Evolutionary conservation across 2,329 filamentous ascomycete species (phyloP).

Genomic region (Pestalotiopsis sp.): DNA sequence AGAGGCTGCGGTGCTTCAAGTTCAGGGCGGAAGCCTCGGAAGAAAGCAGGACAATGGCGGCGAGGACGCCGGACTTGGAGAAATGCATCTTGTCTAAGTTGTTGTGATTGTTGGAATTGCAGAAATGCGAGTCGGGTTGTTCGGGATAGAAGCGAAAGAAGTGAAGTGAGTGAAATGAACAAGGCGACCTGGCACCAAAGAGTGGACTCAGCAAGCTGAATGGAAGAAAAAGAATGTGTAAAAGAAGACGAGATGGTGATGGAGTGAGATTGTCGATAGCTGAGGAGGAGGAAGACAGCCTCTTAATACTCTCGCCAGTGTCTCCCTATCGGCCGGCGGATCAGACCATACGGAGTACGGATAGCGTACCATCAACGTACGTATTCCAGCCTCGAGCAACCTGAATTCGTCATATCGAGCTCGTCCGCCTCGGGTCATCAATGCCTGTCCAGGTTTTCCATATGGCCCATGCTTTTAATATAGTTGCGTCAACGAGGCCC

Average conservation of each 20-base stretch:
- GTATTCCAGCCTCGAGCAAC: constrained; percentile 1
- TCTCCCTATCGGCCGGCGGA: too few relatives aligned
- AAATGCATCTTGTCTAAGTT: constrained; percentile 10
- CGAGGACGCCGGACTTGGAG: constrained; percentile 7
- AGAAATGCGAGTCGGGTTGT: not conserved
- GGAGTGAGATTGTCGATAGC: not conserved
- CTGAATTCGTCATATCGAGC: not conserved
- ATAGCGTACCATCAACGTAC: not conserved
- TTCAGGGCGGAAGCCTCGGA: constrained; percentile 2
- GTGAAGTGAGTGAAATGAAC: constrained; percentile 7
- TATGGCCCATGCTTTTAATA: not conserved
- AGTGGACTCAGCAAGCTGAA: constrained; percentile 7
- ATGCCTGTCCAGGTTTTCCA: not conserved
- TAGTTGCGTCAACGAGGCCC: constrained; percentile 8
- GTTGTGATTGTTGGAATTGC: not conserved
- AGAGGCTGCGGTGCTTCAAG: constrained; percentile 1
- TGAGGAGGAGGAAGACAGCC: not conserved
- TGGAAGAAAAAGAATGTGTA: constrained; percentile 9
- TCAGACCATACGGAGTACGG: not conserved
- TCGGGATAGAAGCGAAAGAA: not conserved
- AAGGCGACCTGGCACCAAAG: constrained; percentile 8
- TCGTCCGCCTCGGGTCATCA: not conserved
- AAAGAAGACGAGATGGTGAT: constrained; percentile 10
- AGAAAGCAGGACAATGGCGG: constrained; percentile 10
- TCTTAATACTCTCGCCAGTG: constrained; percentile 11